Evolutionary conservation across 805 yeast species (phyloP).

Genomic region (Candida manassasensis): DNA sequence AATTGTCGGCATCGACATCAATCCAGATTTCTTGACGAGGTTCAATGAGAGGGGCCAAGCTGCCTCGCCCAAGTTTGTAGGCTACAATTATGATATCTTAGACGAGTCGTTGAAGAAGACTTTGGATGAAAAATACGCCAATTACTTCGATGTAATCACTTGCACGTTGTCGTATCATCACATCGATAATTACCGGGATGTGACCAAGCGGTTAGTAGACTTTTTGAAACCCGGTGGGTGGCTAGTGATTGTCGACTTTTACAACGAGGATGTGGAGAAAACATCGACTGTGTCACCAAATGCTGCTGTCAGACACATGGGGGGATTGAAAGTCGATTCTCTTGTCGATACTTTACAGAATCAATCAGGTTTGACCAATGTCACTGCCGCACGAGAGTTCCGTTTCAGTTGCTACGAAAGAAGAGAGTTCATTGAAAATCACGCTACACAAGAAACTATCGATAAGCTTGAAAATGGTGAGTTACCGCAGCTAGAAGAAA

Average conservation of each 20-base stretch:
- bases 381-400: slow-evolving; percentile 18
- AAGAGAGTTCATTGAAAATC: slow-evolving; percentile 20
- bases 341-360: slow-evolving; percentile 18
- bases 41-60: slow-evolving; percentile 13
- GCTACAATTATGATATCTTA: slow-evolving; percentile 21
- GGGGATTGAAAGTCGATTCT: slow-evolving; percentile 23
- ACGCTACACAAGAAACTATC: slow-evolving; percentile 13
- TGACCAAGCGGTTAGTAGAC: slow-evolving; percentile 25
- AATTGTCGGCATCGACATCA: slow-evolving; percentile 35
- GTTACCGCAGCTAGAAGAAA: slow-evolving; percentile 11
- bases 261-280: slow-evolving; percentile 29
- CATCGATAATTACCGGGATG: slow-evolving; percentile 24
- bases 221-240: slow-evolving; percentile 32
- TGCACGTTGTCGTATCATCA: slow-evolving; percentile 41
- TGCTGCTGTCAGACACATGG: slow-evolving; percentile 26
- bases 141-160: slow-evolving; percentile 26
- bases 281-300: slow-evolving; percentile 1
- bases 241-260: slow-evolving; percentile 35
- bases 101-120: slow-evolving; percentile 12
- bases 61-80: slow-evolving; percentile 3
- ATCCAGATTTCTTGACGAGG: slow-evolving; percentile 15
- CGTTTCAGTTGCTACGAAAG: slow-evolving; percentile 20
- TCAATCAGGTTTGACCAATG: slow-evolving; percentile 18
- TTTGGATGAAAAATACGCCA: slow-evolving; percentile 13
- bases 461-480: slow-evolving; percentile 14